phyloP scores from a whole-genome alignment of 768 basidiomycete species.

The Calocera viscosa region DNA sequence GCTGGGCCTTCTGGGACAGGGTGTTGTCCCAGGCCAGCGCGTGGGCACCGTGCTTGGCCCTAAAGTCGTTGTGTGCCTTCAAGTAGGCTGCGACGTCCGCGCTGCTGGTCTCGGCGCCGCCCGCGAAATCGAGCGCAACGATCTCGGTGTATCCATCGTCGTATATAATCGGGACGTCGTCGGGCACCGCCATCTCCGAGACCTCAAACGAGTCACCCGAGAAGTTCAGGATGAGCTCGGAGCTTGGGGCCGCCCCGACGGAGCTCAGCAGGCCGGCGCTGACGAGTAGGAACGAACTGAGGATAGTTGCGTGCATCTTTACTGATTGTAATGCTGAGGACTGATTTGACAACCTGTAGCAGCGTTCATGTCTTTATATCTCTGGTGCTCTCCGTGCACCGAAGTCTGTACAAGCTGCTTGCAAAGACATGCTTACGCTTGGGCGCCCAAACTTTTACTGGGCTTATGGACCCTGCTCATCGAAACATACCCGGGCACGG shows the following conservation, averaged over 20 bases:
- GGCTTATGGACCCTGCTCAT: not conserved
- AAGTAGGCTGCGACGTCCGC: conserved; percentile 34
- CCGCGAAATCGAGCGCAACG: conserved; percentile 22
- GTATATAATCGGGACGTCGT: not conserved
- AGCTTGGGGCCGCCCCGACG: not conserved
- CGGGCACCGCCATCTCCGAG: not conserved
- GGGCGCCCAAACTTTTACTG: too few species aligned
- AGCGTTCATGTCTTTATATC: not conserved
- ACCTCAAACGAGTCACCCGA: not conserved
- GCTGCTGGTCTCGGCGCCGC: conserved; percentile 30
- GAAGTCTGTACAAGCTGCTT: too few species aligned
- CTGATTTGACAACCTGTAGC: too few species aligned
- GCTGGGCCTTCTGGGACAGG: conserved; percentile 49
- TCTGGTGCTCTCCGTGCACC: not conserved
- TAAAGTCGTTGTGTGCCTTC: conserved; percentile 46
- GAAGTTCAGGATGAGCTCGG: conserved; percentile 1
- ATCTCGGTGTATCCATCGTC: not conserved
- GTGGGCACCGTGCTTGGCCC: conserved; percentile 51
- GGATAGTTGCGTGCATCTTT: not conserved
- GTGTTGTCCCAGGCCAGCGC: conserved; percentile 51
- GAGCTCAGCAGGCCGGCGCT: not conserved
- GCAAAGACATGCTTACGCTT: too few species aligned
- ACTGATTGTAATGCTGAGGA: too few species aligned
- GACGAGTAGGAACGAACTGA: not conserved
- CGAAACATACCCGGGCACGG: not conserved